These are phyloP conservation scores for Tuber indicum DNA, from an alignment of 495 filamentous ascomycete genomes.

Conservation along the genomic window DNA sequence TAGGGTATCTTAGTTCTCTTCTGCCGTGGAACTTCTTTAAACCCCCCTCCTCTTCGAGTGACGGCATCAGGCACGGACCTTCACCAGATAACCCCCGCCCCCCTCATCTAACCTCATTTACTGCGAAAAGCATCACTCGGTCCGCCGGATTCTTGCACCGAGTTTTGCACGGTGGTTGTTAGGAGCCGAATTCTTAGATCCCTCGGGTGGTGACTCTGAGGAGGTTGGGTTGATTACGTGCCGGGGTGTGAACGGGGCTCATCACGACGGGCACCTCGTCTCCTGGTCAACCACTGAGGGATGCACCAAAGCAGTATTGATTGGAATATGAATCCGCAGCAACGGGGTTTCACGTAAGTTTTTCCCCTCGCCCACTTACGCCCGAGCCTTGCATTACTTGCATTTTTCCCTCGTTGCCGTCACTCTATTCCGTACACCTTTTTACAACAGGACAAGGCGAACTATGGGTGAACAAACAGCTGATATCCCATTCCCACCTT, in stretches of 20 bases:
- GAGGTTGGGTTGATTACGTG: slow-evolving; percentile 22
- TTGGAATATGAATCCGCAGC: slow-evolving; percentile 34
- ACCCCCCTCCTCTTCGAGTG: not conserved
- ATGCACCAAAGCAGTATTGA: slow-evolving; percentile 26
- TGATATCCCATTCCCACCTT: not conserved
- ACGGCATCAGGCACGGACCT: slow-evolving; percentile 6
- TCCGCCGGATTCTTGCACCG: slow-evolving; percentile 6
- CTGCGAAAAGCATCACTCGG: slow-evolving; percentile 3
- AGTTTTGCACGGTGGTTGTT: not conserved
- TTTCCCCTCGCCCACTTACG: slow-evolving; percentile 2
- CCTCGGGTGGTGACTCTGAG: not conserved
- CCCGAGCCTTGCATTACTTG: slow-evolving; percentile 5
- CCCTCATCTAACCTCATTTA: not conserved
- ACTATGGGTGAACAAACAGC: slow-evolving; percentile 22
- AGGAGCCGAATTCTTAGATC: not conserved
- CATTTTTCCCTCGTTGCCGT: not conserved
- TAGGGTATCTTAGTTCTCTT: not conserved
- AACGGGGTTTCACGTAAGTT: slow-evolving; percentile 27
- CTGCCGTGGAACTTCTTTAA: not conserved
- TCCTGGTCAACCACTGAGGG: slow-evolving; percentile 28
- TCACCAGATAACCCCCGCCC: not conserved
- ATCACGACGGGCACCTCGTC: slow-evolving; percentile 17
- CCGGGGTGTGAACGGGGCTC: slow-evolving; percentile 25
- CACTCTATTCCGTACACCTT: slow-evolving; percentile 8
- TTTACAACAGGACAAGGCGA: slow-evolving; percentile 9